Percentiles rank a stretch among this genome's conserved stretches.
Evolutionary conservation across 2,329 filamentous ascomycete genomes (phyloP).

Genomic region (Alternaria sp.): DNA sequence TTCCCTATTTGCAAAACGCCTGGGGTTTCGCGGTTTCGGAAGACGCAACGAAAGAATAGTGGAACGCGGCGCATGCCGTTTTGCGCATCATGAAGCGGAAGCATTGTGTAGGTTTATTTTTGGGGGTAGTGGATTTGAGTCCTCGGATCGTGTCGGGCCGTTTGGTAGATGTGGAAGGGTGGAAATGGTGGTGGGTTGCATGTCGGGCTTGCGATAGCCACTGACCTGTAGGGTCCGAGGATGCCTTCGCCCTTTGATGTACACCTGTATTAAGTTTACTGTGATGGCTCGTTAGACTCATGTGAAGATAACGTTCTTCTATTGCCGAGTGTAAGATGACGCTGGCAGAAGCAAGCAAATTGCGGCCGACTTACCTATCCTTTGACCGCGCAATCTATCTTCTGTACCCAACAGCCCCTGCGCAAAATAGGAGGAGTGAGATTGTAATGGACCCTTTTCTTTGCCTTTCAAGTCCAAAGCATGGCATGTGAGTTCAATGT

Average conservation of each 20-base stretch:
- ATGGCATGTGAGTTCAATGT: neutral
- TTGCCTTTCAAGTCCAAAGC: neutral
- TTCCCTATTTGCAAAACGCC: neutral
- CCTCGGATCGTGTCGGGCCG: neutral
- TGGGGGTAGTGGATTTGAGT: neutral
- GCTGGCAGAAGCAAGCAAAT: neutral
- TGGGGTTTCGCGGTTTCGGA: conserved; percentile 2
- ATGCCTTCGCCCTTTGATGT: neutral
- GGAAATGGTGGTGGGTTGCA: neutral
- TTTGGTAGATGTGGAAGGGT: neutral
- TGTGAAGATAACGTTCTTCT: neutral
- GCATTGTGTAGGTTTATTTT: neutral
- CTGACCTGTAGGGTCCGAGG: neutral
- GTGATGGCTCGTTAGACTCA: neutral
- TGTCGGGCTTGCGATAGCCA: neutral
- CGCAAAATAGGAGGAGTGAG: neutral
- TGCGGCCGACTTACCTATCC: neutral
- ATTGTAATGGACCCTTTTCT: neutral
- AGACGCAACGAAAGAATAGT: neutral
- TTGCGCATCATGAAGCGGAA: neutral
- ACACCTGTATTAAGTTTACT: neutral
- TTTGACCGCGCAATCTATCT: neutral
- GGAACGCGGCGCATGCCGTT: neutral
- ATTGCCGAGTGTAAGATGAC: neutral
- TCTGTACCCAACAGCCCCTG: neutral